A percentile compares a stretch with the other conserved stretches of the same genome.
phyloP scores from a whole-genome alignment of 495 filamentous ascomycete species.

The Talaromyces trachyspermus region DNA sequence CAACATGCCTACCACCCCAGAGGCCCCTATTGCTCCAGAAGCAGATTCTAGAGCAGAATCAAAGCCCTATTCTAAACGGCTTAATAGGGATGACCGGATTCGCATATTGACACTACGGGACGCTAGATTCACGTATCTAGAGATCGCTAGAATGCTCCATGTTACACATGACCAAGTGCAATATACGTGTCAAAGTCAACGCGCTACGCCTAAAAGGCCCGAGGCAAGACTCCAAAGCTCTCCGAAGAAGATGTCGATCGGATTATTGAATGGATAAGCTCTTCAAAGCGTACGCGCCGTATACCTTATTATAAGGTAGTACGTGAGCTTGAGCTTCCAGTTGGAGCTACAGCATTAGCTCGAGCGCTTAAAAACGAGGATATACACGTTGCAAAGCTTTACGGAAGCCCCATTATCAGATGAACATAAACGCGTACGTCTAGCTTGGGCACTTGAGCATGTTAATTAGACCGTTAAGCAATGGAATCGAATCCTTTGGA shows the following conservation, averaged over 20 bases:
- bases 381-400: too few species aligned
- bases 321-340: slow-evolving; percentile 15
- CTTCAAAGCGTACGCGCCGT: slow-evolving; percentile 14
- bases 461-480: slow-evolving; percentile 4
- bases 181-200: slow-evolving; percentile 13
- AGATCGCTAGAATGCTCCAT: slow-evolving; percentile 13
- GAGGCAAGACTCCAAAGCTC: too few species aligned
- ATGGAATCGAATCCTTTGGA: slow-evolving; percentile 8
- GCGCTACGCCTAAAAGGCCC: too few species aligned
- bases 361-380: too few species aligned
- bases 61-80: neutral
- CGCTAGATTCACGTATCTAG: slow-evolving; percentile 10
- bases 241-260: too few species aligned
- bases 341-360: slow-evolving; percentile 11
- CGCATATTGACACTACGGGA: too few species aligned
- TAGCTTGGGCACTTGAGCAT: neutral
- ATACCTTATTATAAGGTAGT: slow-evolving; percentile 17
- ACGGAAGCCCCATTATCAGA: slow-evolving; percentile 10
- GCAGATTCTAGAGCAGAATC: neutral
- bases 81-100: slow-evolving; percentile 15
- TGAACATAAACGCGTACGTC: slow-evolving; percentile 1
- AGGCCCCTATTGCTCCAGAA: neutral
- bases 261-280: too few species aligned
- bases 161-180: slow-evolving; percentile 17
- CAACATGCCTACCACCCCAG: neutral